A percentile compares a stretch with the other conserved stretches of the same genome.
Evolutionary conservation across 257 asterid genomes (phyloP).

Genomic region (Przewalskia tangutica): DNA sequence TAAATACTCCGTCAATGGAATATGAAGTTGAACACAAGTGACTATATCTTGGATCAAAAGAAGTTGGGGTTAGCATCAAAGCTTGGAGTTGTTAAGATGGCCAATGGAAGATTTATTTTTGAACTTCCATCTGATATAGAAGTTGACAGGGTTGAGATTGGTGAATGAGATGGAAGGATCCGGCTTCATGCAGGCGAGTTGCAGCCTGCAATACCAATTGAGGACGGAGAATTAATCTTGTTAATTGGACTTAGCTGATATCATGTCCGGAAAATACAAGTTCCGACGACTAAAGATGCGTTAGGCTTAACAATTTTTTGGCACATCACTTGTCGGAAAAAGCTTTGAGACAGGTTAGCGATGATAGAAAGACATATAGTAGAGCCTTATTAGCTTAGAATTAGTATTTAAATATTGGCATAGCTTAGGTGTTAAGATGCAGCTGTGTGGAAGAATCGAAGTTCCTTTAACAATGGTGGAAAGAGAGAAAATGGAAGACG

Average conservation of each 20-base stretch:
- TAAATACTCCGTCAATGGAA: background rate
- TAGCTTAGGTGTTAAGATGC: too few relatives aligned
- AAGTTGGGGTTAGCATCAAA: background rate
- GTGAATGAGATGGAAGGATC: background rate
- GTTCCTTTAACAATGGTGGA: too few relatives aligned
- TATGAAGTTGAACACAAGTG: background rate
- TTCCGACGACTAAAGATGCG: background rate
- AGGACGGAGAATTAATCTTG: background rate
- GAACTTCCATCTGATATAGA: background rate
- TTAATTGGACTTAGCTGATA: background rate
- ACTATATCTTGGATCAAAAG: background rate
- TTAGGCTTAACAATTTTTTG: constrained; percentile 4
- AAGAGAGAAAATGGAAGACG: too few relatives aligned
- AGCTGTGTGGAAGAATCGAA: too few relatives aligned
- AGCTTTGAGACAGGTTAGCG: too few relatives aligned
- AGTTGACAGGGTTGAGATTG: background rate
- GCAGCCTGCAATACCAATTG: too few relatives aligned
- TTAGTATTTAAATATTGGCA: too few relatives aligned
- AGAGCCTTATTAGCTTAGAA: too few relatives aligned
- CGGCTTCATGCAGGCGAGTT: too few relatives aligned
- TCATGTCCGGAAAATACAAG: background rate
- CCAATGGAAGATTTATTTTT: background rate
- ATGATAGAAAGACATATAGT: too few relatives aligned
- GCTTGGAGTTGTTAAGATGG: background rate
- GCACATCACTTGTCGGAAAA: background rate